Evolutionary conservation across 192 early-diverging fungal genomes (phyloP), one percentile per base, ranked within the genome.

Genomic region (Linnemannia zychae): DNA sequence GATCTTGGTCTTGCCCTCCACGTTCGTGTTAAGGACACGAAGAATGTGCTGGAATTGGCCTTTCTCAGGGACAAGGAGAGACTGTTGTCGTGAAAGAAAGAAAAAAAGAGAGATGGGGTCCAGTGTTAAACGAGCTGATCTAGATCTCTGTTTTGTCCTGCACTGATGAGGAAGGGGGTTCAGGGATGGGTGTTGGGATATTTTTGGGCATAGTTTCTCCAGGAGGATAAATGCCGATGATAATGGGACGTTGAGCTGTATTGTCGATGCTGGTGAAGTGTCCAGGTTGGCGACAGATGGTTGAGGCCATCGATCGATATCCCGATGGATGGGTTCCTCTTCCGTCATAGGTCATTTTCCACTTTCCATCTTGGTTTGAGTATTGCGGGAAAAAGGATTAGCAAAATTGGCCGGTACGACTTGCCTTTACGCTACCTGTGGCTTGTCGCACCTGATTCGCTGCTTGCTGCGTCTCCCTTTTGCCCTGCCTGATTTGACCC

Each of bases 1-100:
- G 88, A 97, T 92, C 91, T 98, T 99, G 85, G 90, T 92, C 90
- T 95, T 95, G 75, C 98, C 98, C 89, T 98, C 95, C 89, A 99
- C 95, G 94, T 99, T 99, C 88, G 98, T 99, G 95, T 99, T 99
- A 86, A 98, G 95, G 72, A 99, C 94, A 98, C 98, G 98, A 84
- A 97, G 89, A 92, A 99, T 99, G 93, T 96, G 95, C 92, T 97
- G 96, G 94, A 99, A 99, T 89, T 95, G 93, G 89, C 92, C 94
- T 94, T 96, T 95, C 87, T 95, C 94, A 72, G 95, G 93, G 84
- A 96, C 96, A 79, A 96, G 95, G 92, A 97, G 95, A 88, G 96
- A 96, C 95, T 93, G 82, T 72, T 77, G 75, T 24, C 13, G 73
- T 79, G 24, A 77, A 68, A 60, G 4, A 28, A 63, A 38, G 47